Evolutionary conservation across 164 flowering plant genomes (phyloP).

Genomic region (Protea cynaroides): DNA sequence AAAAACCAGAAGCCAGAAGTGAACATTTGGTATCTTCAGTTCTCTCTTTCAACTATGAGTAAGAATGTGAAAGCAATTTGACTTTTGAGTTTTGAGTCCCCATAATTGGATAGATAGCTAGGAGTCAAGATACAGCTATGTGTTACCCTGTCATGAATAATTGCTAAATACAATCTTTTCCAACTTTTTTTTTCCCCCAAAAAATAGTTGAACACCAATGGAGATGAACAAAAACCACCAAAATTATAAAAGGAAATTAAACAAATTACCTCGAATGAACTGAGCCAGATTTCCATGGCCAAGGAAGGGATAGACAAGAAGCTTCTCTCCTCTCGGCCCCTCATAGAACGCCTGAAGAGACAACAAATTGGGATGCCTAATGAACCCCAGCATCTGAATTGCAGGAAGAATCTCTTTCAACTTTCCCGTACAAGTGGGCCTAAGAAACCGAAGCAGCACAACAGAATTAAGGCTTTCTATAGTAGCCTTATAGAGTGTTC

Average conservation of each 20-base stretch:
- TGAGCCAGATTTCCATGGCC: slow-evolving; percentile 54
- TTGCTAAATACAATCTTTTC: no score
- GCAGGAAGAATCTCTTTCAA: slow-evolving; percentile 34
- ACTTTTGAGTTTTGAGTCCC: no score
- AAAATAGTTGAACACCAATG: not conserved
- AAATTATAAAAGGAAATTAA: slow-evolving; percentile 6
- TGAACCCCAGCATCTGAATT: slow-evolving; percentile 49
- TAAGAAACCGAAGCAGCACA: slow-evolving; percentile 66
- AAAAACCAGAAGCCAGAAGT: no score
- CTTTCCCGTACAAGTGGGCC: slow-evolving; percentile 59
- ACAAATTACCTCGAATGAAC: slow-evolving; percentile 58
- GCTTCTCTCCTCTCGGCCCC: slow-evolving; percentile 88
- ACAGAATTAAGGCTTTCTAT: slow-evolving; percentile 35
- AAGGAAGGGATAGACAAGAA: slow-evolving; percentile 78
- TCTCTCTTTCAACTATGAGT: no score
- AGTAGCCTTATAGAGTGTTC: slow-evolving; percentile 79
- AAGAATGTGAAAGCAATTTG: no score
- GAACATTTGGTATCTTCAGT: no score
- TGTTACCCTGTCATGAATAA: no score
- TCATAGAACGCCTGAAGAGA: slow-evolving; percentile 74
- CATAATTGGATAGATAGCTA: no score
- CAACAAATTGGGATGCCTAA: slow-evolving; percentile 80
- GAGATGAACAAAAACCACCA: not conserved
- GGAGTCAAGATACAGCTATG: no score
- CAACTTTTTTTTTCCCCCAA: no score